Evolutionary conservation across 2,329 filamentous ascomycete genomes (phyloP).

Genomic region (Pleoardoris graminearum): DNA sequence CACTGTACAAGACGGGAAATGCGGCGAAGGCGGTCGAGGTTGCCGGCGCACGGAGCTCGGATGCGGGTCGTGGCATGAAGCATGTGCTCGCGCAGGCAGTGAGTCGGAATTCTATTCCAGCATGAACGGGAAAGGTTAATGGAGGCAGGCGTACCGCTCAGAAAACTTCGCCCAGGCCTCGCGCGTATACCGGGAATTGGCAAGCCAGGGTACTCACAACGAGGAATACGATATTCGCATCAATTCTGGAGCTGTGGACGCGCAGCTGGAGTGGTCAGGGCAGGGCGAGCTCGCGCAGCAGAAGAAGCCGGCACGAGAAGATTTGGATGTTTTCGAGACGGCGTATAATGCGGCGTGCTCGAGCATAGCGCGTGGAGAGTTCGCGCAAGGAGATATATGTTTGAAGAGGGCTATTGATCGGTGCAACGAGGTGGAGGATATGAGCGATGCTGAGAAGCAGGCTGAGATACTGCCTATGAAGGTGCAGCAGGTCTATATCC

Average conservation of each 20-base stretch:
- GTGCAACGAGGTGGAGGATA: slow-evolving; percentile 73
- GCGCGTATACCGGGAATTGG: slow-evolving; percentile 64
- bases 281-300: slow-evolving; percentile 56
- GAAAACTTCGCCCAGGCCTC: slow-evolving; percentile 73
- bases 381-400: slow-evolving; percentile 66
- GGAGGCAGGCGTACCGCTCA: slow-evolving; percentile 65
- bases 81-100: slow-evolving; percentile 67
- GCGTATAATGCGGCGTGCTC: slow-evolving; percentile 79
- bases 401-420: slow-evolving; percentile 71
- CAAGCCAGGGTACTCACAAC: slow-evolving; percentile 54
- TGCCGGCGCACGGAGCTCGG: slow-evolving; percentile 44
- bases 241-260: slow-evolving; percentile 72
- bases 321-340: slow-evolving; percentile 77
- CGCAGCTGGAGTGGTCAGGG: slow-evolving; percentile 73
- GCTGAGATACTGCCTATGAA: slow-evolving; percentile 75
- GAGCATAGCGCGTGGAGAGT: slow-evolving; percentile 69
- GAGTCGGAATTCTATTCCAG: slow-evolving; percentile 26
- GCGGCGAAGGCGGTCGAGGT: slow-evolving; percentile 65
- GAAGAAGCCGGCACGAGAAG: slow-evolving; percentile 61
- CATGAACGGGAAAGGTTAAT: slow-evolving; percentile 17
- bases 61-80: slow-evolving; percentile 54
- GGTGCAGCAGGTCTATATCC: slow-evolving; percentile 75
- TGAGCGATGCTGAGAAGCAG: slow-evolving; percentile 73
- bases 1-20: slow-evolving; percentile 78
- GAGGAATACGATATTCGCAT: slow-evolving; percentile 77